Conservation (phyloP, 257 asterid genomes). For the Avicennia marina region DNA sequence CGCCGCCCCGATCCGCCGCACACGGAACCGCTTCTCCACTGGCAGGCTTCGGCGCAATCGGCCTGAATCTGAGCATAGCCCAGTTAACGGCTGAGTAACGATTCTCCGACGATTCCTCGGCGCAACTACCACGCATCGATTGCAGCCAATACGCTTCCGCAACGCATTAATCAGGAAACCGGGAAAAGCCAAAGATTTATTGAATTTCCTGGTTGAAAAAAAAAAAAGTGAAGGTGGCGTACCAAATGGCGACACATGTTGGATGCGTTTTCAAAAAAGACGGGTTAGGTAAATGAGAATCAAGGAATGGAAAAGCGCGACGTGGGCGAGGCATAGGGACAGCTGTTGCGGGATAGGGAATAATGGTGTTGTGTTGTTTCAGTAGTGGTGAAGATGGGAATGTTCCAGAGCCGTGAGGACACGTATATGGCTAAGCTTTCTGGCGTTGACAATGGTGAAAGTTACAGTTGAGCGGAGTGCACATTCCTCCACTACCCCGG, state of each 20-base stretch:
- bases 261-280: no score
- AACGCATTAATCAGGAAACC: background rate
- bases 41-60: constrained; percentile 40
- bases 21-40: constrained; percentile 11
- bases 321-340: constrained; percentile 21
- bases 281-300: no score
- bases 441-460: constrained; percentile 11
- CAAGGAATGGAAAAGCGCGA: constrained; percentile 7
- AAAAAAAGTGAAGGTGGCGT: constrained; percentile 1
- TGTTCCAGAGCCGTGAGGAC: constrained; percentile 7
- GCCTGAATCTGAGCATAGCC: constrained; percentile 33
- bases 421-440: constrained; percentile 13
- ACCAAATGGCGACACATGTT: background rate
- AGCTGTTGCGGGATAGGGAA: constrained; percentile 8
- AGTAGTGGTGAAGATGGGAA: background rate
- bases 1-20: constrained; percentile 3
- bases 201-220: background rate
- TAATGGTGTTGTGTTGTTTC: background rate
- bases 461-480: no score
- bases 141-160: background rate
- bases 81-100: constrained; percentile 13
- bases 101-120: background rate
- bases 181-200: constrained; percentile 1
- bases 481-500: no score
- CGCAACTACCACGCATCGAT: constrained; percentile 2